Evolutionary conservation across 164 flowering plant species (phyloP), one percentile per base, ranked within the genome.

Genomic region (Macadamia integrifolia): DNA sequence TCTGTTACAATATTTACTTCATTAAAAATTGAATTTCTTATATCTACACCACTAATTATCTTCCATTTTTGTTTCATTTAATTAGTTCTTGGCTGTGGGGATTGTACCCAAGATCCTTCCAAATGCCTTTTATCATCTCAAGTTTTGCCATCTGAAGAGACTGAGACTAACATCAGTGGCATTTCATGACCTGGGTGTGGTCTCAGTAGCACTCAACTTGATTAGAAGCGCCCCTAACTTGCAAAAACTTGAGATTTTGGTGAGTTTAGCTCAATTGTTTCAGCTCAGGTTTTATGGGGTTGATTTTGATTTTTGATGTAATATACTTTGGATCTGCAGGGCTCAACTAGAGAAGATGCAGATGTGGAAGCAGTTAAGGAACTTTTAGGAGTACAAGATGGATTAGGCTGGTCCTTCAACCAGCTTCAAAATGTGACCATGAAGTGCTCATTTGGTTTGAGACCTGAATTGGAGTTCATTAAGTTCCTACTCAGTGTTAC

Each of bases 41-140:
- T 11, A 11, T 23, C 23, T 23, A 23, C 23, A 23, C 23, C 13
- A 11, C 50, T 1, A 8, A 1, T 46, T 46, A 3, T 46, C 50
- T 0, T 8, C 8, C 50, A 46, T 46, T 46, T 46, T 46, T 46
- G 50, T 11, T 46, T 46, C 50, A 46, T 8, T 11, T 73, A 87
- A 87, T 82, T 79, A 87, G 88, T 82, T 79, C 76, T 72, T 85
- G 74, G 75, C 85, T 66, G 52, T 72, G 64, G 86, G 87, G 15
- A 46, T 53, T 30, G 61, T 83, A 15, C 84, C 80, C 11, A 69
- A 60, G 58, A 81, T 58, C 71, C 74, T 83, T 40, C 84, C 82
- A 28, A 40, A 11, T 29, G 75, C 78, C 1, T 81, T 81, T 53
- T 12, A 68, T 52, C 76, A 78, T 65, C 78, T 87, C 58, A 78